Conservation (phyloP, 2,329 filamentous ascomycete genomes). For the Microcyclospora pomicola region DNA sequence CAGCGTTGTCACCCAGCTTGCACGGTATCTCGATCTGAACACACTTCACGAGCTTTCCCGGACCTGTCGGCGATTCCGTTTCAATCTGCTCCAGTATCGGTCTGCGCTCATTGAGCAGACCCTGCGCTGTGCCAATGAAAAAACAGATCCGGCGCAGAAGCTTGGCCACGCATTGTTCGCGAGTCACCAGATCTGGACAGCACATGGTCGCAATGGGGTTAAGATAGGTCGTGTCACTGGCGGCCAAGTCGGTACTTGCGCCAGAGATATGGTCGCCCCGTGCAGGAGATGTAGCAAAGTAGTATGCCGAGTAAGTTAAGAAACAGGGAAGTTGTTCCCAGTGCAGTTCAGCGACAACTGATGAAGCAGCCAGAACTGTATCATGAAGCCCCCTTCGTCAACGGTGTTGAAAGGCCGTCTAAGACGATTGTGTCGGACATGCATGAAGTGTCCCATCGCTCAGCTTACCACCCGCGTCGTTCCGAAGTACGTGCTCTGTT, state of each 20-base stretch:
- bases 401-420: slow-evolving; percentile 58
- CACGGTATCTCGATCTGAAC: slow-evolving; percentile 70
- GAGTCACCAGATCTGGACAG: slow-evolving; percentile 15
- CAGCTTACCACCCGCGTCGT: no score
- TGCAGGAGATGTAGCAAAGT: slow-evolving; percentile 65
- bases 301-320: slow-evolving; percentile 60
- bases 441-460: slow-evolving; percentile 56
- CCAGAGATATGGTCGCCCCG: slow-evolving; percentile 71
- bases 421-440: slow-evolving; percentile 65
- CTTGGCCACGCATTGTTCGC: slow-evolving; percentile 28
- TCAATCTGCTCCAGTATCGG: slow-evolving; percentile 66
- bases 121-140: slow-evolving; percentile 66
- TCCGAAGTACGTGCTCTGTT: no score
- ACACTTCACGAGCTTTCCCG: slow-evolving; percentile 70
- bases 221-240: slow-evolving; percentile 33
- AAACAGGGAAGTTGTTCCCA: neutral
- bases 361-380: slow-evolving; percentile 56
- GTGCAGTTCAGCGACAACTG: slow-evolving; percentile 1
- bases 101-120: slow-evolving; percentile 58
- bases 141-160: slow-evolving; percentile 38
- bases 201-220: slow-evolving; percentile 13
- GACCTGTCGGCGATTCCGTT: slow-evolving; percentile 67
- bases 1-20: slow-evolving; percentile 66
- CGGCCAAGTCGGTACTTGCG: slow-evolving; percentile 65
- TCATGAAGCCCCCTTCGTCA: slow-evolving; percentile 63